phyloP scores from a whole-genome alignment of 768 basidiomycete species.

The Podaxis sp. region DNA sequence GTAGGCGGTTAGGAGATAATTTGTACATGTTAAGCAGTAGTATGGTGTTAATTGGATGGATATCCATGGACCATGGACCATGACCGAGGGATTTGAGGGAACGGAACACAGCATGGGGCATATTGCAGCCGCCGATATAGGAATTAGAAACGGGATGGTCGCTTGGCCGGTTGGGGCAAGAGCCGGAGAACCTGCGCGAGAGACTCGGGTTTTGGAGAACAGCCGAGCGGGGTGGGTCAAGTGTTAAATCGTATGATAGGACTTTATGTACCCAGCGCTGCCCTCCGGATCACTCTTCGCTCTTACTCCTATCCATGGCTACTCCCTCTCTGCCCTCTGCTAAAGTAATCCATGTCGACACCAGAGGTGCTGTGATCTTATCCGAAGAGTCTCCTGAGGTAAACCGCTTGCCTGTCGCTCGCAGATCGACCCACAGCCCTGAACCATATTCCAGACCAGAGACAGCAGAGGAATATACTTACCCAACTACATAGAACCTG shows the following conservation, averaged over 20 bases:
- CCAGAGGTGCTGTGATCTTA: slow-evolving; percentile 88
- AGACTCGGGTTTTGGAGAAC: slow-evolving; percentile 3
- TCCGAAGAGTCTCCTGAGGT: slow-evolving; percentile 95
- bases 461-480: slow-evolving; percentile 97
- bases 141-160: not conserved
- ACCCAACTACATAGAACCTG: slow-evolving; percentile 95
- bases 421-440: slow-evolving; percentile 11
- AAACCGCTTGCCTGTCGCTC: slow-evolving; percentile 20
- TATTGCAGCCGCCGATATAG: slow-evolving; percentile 8
- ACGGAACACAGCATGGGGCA: not conserved
- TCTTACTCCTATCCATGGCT: slow-evolving; percentile 29
- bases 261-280: slow-evolving; percentile 8
- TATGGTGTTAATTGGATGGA: not conserved
- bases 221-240: slow-evolving; percentile 10
- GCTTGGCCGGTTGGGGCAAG: not conserved
- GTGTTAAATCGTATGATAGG: slow-evolving; percentile 4
- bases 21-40: not conserved
- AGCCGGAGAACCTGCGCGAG: not conserved
- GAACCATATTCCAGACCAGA: slow-evolving; percentile 52
- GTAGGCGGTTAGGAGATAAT: slow-evolving; percentile 56
- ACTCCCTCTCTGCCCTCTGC: slow-evolving; percentile 72
- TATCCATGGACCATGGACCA: too few relatives aligned
- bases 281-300: slow-evolving; percentile 7
- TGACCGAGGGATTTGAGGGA: not conserved
- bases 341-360: slow-evolving; percentile 91